Evolutionary conservation across 495 filamentous ascomycete genomes (phyloP), one percentile per base, ranked within the genome.

Genomic region (Penicillium simplicissimum): DNA sequence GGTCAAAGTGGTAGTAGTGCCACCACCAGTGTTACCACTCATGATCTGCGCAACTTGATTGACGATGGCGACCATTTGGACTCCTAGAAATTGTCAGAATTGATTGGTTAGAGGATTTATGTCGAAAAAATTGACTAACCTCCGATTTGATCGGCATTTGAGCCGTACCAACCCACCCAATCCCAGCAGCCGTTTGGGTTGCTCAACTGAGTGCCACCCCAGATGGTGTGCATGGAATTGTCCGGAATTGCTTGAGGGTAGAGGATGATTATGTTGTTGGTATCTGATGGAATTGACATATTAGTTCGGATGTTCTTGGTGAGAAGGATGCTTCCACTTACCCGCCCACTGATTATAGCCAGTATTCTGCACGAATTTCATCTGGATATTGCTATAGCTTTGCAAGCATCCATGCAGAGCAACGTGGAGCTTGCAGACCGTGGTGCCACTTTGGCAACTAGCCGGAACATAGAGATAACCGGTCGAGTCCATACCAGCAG

Each of bases 101-200:
- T 31, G 14, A 21, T 2, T 31, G 14, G 36, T 31, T 48, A n/a
- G 34, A 19, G 8, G 6, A 34, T 28, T n/a, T n/a, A 1, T 1
- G 2, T 23, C 14, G 52, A 21, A 17, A 9, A n/a, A 21, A 38
- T 21, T 10, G 9, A 47, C 15, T 48, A 31, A 36, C 55, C 55
- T 57, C 61, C 57, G 37, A 60, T 60, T 10, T 64, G 61, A 14
- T 64, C 57, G 10, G 57, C 61, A 52, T 64, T 64, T 2, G 21
- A 21, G 28, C 61, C 57, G 51, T 64, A 64, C 61, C 57, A 60
- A 19, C 57, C 61, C 10, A 64, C 33, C 61, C 61, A 64, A 15
- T 64, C 57, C 61, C 61, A 60, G 57, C 61, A 64, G 47, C 57
- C 61, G 33, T 64, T 64, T 4, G 61, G 57, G 21, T 60, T 64